phyloP scores from a whole-genome alignment of 2,329 filamentous ascomycete genomes.

The Aquanectria penicillioides region DNA sequence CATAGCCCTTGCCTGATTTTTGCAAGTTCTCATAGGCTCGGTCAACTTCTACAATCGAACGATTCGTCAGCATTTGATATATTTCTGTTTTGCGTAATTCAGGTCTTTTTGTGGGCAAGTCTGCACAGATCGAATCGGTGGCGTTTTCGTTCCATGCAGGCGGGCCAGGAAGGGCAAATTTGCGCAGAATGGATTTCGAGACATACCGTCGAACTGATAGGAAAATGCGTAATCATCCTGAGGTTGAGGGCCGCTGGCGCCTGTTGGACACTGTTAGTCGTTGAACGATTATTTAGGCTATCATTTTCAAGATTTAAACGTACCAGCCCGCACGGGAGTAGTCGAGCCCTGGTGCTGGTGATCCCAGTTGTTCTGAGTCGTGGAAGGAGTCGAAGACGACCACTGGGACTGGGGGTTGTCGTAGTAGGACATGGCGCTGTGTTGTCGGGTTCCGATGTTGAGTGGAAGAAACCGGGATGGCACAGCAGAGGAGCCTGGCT shows the following conservation, averaged over 20 bases:
- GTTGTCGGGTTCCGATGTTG: slow-evolving; percentile 19
- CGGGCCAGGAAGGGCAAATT: not conserved
- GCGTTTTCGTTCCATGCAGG: not conserved
- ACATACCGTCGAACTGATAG: slow-evolving; percentile 90
- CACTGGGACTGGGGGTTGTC: slow-evolving; percentile 56
- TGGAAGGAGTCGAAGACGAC: slow-evolving; percentile 42
- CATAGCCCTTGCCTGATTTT: slow-evolving; percentile 96
- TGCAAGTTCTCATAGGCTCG: slow-evolving; percentile 94
- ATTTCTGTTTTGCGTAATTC: not conserved
- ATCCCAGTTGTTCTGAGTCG: slow-evolving; percentile 56
- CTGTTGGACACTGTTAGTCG: slow-evolving; percentile 53
- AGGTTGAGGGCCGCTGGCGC: slow-evolving; percentile 78
- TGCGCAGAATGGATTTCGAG: not conserved
- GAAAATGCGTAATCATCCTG: slow-evolving; percentile 85
- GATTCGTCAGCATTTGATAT: slow-evolving; percentile 38
- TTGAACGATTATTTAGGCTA: slow-evolving; percentile 8
- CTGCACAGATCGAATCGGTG: not conserved
- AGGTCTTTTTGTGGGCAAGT: not conserved
- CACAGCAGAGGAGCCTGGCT: slow-evolving; percentile 14
- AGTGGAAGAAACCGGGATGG: slow-evolving; percentile 31
- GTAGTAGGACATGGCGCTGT: slow-evolving; percentile 56
- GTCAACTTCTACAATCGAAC: slow-evolving; percentile 79
- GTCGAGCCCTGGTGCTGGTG: slow-evolving; percentile 50
- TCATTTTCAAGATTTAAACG: slow-evolving; percentile 7
- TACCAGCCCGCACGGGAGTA: slow-evolving; percentile 54